Conservation (phyloP, 495 filamentous ascomycete genomes). For the Neurospora tetraspora region DNA sequence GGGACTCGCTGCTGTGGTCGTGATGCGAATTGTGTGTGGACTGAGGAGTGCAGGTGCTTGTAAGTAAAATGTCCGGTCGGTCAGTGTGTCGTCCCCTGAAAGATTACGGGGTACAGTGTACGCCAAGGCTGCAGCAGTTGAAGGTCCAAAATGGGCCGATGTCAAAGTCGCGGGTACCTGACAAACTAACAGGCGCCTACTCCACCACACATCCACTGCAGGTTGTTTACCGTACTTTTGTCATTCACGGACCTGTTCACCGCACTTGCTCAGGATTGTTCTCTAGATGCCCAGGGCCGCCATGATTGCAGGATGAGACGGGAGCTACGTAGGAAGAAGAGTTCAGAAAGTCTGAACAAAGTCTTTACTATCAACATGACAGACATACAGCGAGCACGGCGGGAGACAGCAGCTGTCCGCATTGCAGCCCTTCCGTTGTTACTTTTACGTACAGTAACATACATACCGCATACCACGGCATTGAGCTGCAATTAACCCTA, state of each 20-base stretch:
- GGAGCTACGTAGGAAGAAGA: background rate
- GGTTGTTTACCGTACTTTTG: background rate
- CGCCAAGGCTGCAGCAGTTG: background rate
- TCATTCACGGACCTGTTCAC: background rate
- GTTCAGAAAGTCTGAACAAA: background rate
- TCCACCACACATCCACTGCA: background rate
- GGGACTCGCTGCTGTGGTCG: background rate
- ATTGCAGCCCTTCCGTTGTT: background rate
- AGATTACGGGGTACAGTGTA: background rate
- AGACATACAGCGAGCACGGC: background rate
- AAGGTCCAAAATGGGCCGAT: background rate
- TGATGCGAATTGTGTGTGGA: background rate
- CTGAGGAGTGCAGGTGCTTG: background rate
- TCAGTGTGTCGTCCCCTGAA: background rate
- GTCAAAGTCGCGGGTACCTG: background rate
- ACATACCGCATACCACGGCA: background rate
- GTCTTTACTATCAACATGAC: background rate
- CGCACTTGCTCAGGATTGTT: background rate
- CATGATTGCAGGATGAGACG: background rate
- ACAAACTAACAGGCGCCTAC: background rate
- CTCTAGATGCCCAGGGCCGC: background rate
- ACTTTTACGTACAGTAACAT: background rate
- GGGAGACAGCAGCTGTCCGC: background rate
- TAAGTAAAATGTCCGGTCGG: background rate
- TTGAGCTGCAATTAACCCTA: background rate